Evolutionary conservation across 2,329 filamentous ascomycete genomes (phyloP), one percentile per base, ranked within the genome.

Genomic region (Penicillium concentricum): DNA sequence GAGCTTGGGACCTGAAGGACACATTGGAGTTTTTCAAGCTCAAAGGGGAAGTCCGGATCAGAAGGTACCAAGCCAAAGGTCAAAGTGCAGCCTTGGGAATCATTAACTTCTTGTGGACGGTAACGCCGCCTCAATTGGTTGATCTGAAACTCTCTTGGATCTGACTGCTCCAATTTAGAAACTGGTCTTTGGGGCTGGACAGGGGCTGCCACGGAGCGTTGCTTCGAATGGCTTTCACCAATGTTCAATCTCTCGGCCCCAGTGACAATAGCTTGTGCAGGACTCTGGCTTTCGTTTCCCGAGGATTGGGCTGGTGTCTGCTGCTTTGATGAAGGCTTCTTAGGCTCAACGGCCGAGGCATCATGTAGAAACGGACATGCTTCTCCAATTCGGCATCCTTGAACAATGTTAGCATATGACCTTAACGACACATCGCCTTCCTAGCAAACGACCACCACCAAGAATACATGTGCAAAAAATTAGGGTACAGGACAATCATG

Each of bases 31-130:
- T 82, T 78, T 26, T 85, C 81, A 68, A 93, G 78, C 59, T 92
- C 88, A 72, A 90, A 93, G 0, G 90, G 88, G 66, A 94, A 93
- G 68, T 94, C 90, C 0, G 90, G 90, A 69, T 94, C 90, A 6
- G 90, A 91, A 5, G 90, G 90, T 13, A 75, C 76, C 59, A 94
- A 75, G 50, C 79, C 84, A 72, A 93, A 90, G 10, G 78, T 74
- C 38, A 92, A 73, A 16, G 82, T 80, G 0, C 83, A 84, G 3
- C 79, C 79, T 47, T 82, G 80, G 58, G 81, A 67, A 59, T 74
- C 71, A 32, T 73, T 69, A 43, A 69, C 71, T 61, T 83, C 79
- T 46, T 74, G 71, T 13, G 82, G 81, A 52, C 74, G 74, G 72
- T 85, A 93, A 34, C 90, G 83, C 61, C 84, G 84, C 65, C 84